Evolutionary conservation across 805 yeast species (phyloP).

Genomic region (Lipomyces yamanashiensis): DNA sequence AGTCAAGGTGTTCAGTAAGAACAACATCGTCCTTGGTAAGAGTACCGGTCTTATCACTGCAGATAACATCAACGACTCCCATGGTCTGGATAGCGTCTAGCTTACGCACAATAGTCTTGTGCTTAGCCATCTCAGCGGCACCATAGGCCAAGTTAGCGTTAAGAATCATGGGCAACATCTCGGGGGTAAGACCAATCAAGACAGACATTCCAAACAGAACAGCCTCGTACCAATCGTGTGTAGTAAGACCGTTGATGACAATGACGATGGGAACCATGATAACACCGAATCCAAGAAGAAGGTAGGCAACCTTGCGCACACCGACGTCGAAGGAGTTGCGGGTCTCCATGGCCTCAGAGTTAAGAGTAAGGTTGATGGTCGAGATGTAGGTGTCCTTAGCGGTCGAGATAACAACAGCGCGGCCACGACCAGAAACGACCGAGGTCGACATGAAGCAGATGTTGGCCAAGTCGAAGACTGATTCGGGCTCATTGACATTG

Average conservation of each 20-base stretch:
- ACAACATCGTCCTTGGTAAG: slow-evolving; percentile 47
- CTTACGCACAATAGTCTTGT: slow-evolving; percentile 36
- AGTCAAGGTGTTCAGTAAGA: slow-evolving; percentile 30
- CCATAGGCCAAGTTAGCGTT: slow-evolving; percentile 37
- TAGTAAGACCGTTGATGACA: slow-evolving; percentile 36
- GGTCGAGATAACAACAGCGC: slow-evolving; percentile 34
- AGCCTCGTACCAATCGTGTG: slow-evolving; percentile 35
- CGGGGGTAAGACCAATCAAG: slow-evolving; percentile 36
- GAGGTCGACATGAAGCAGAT: slow-evolving; percentile 36
- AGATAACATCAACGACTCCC: slow-evolving; percentile 60
- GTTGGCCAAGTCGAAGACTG: slow-evolving; percentile 33
- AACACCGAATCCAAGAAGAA: slow-evolving; percentile 34
- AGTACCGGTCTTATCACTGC: slow-evolving; percentile 57
- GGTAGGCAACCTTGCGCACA: slow-evolving; percentile 36
- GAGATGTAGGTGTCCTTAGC: slow-evolving; percentile 35
- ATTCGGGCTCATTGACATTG: slow-evolving; percentile 29
- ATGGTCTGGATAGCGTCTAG: slow-evolving; percentile 50
- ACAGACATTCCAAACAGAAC: slow-evolving; percentile 37
- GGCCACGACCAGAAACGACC: slow-evolving; percentile 37
- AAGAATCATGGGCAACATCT: slow-evolving; percentile 37
- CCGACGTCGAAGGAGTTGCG: slow-evolving; percentile 37
- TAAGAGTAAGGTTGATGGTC: slow-evolving; percentile 38
- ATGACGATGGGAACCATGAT: slow-evolving; percentile 37
- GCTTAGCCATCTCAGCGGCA: slow-evolving; percentile 38
- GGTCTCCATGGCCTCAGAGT: slow-evolving; percentile 37